phyloP scores from a whole-genome alignment of 345 rosid species.

The Litchi chinensis region DNA sequence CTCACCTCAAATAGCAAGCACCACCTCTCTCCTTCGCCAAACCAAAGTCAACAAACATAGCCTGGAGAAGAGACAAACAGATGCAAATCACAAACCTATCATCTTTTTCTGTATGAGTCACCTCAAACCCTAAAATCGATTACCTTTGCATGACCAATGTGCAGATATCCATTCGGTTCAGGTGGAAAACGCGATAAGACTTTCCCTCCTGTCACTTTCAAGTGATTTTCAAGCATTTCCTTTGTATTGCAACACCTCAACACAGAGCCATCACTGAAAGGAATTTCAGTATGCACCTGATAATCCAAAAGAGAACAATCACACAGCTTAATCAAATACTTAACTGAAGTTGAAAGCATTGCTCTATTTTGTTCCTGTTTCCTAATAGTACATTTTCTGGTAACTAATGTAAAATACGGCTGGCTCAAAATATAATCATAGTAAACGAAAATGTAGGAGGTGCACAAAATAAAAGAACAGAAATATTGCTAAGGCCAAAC shows the following conservation, averaged over 20 bases:
- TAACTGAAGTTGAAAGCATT: background rate
- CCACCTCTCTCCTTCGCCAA: conserved; percentile 93
- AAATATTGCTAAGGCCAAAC: background rate
- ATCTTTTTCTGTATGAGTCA: background rate
- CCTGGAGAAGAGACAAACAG: conserved; percentile 47
- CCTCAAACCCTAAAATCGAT: conserved; percentile 14
- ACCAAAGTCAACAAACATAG: conserved; percentile 97
- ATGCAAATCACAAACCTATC: conserved; percentile 2
- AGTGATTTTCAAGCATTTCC: conserved; percentile 83
- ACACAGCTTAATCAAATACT: background rate
- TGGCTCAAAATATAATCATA: background rate
- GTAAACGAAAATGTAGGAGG: background rate
- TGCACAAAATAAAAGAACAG: conserved; percentile 5
- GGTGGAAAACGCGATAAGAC: conserved; percentile 91
- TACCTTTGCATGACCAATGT: conserved; percentile 99
- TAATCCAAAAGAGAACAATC: conserved; percentile 18
- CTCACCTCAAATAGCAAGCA: conserved; percentile 82
- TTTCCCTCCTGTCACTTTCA: conserved; percentile 73
- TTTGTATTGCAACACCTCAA: conserved; percentile 81
- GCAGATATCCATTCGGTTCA: conserved; percentile 98
- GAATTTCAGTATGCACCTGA: conserved; percentile 89
- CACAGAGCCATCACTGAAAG: conserved; percentile 72
- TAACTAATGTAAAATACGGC: background rate
- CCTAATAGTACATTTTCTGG: background rate
- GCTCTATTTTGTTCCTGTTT: background rate